Base-by-base conservation (phyloP, 1,284 basidiomycete genomes). In the Tilletiaria anomala region DNA sequence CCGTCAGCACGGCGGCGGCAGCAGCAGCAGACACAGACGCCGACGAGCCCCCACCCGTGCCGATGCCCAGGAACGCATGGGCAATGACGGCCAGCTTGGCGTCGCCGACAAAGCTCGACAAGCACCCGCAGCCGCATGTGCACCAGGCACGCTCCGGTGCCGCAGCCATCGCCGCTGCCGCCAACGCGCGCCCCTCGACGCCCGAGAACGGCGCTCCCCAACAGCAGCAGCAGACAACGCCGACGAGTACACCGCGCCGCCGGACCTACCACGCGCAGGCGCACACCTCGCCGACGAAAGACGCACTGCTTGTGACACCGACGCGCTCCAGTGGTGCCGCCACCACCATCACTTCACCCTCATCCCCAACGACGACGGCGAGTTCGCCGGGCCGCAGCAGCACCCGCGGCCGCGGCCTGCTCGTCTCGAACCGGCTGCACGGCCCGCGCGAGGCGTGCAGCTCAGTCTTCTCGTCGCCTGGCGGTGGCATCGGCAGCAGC, bases 351-450 rank as follows among this genome's bases (percentile, higher is more conserved):
- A n/a, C n/a, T n/a, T n/a, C n/a, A n/a, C n/a, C n/a, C n/a, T n/a
- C n/a, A n/a, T n/a, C n/a, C n/a, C n/a, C n/a, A n/a, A n/a, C n/a
- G n/a, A n/a, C n/a, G n/a, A 53, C 47, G 31, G 68, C 66, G 11
- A 60, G 72, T 5, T n/a, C n/a, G n/a, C n/a, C n/a, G n/a, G n/a
- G n/a, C n/a, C n/a, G n/a, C n/a, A n/a, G n/a, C n/a, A n/a, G n/a
- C n/a, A n/a, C n/a, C n/a, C n/a, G n/a, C n/a, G n/a, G n/a, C n/a
- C 78, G 80, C 42, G 79, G 83, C 3, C 78, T 78, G 0, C 76
- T 88, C 36, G 80, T 83, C 17, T 82, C 82, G 0, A 78, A 78
- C 51, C 76, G 84, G 26, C 74, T 88, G 39, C 80, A 82, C 53
- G 88, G 86, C 2, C 86, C 86, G 4, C 45, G 56, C 20, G 24